phyloP scores from a whole-genome alignment of 2,329 filamentous ascomycete genomes.

The Podosphaera fusca region DNA sequence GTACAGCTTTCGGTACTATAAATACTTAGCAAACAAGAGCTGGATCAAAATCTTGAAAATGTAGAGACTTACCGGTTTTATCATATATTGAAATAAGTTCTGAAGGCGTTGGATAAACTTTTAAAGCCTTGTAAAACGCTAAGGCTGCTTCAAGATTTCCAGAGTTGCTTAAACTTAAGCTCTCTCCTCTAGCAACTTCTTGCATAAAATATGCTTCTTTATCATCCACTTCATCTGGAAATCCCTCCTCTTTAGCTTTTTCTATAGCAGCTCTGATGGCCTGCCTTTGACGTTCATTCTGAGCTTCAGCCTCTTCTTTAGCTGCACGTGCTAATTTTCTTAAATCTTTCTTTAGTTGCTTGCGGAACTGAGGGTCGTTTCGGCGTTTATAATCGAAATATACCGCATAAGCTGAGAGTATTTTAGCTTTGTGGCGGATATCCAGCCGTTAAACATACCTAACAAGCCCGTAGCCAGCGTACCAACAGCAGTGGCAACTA shows the following conservation, averaged over 20 bases:
- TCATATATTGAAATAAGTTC: constrained; percentile 95
- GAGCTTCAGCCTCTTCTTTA: constrained; percentile 47
- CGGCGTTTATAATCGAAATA: constrained; percentile 49
- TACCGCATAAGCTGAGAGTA: constrained; percentile 31
- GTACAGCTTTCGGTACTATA: constrained; percentile 39
- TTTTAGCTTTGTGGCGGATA: constrained; percentile 6
- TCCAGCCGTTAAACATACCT: constrained; percentile 22
- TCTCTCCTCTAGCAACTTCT: constrained; percentile 75
- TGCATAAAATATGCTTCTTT: constrained; percentile 93
- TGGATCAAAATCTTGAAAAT: background rate
- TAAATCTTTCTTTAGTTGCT: constrained; percentile 49
- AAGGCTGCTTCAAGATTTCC: constrained; percentile 64
- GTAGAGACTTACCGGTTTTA: constrained; percentile 40
- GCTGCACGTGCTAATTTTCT: constrained; percentile 46
- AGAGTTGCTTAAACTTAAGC: constrained; percentile 53
- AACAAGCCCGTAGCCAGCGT: constrained; percentile 34
- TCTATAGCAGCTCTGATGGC: constrained; percentile 54
- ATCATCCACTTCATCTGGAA: constrained; percentile 75
- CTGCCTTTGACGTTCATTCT: constrained; percentile 43
- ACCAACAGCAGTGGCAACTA: constrained; percentile 38
- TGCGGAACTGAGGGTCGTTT: constrained; percentile 39
- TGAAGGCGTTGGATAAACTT: constrained; percentile 85
- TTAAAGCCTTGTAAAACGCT: constrained; percentile 94
- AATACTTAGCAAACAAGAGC: constrained; percentile 4
- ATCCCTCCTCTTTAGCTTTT: constrained; percentile 71